Percentiles rank a stretch among this genome's conserved stretches.
phyloP scores from a whole-genome alignment of 1,284 basidiomycete species.

The Mycena sp. region DNA sequence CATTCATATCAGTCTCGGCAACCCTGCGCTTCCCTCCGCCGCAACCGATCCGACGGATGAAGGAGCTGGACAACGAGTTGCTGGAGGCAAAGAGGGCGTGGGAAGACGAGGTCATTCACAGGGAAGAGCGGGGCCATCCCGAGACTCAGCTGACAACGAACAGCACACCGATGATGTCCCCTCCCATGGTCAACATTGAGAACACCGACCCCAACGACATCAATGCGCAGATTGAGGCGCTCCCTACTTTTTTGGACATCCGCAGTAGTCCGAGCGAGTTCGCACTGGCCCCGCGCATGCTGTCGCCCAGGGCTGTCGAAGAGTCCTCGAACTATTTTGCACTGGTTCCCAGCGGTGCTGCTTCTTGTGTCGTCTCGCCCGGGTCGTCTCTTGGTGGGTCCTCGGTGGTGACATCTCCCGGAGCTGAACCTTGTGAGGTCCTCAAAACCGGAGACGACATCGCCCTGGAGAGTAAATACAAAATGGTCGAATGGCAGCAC shows the following conservation, averaged over 20 bases:
- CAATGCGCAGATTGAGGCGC: constrained; percentile 75
- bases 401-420: constrained; percentile 35
- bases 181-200: constrained; percentile 16
- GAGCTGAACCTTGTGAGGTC: constrained; percentile 54
- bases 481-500: constrained; percentile 80
- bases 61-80: constrained; percentile 83
- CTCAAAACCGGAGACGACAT: constrained; percentile 70
- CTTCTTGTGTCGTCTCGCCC: constrained; percentile 20
- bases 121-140: constrained; percentile 73
- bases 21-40: constrained; percentile 92
- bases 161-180: constrained; percentile 22
- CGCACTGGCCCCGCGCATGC: constrained; percentile 25
- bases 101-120: constrained; percentile 85
- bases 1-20: constrained; percentile 91
- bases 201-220: constrained; percentile 59
- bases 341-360: constrained; percentile 29
- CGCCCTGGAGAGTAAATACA: constrained; percentile 74
- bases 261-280: constrained; percentile 50
- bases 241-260: constrained; percentile 59
- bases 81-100: constrained; percentile 73
- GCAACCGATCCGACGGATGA: constrained; percentile 87
- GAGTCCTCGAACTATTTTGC: constrained; percentile 35
- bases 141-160: constrained; percentile 53
- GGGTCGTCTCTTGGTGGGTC: constrained; percentile 8
- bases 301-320: constrained; percentile 22